Evolutionary conservation across 2,329 filamentous ascomycete genomes (phyloP).

Genomic region (Plectosphaerella cucumerina): DNA sequence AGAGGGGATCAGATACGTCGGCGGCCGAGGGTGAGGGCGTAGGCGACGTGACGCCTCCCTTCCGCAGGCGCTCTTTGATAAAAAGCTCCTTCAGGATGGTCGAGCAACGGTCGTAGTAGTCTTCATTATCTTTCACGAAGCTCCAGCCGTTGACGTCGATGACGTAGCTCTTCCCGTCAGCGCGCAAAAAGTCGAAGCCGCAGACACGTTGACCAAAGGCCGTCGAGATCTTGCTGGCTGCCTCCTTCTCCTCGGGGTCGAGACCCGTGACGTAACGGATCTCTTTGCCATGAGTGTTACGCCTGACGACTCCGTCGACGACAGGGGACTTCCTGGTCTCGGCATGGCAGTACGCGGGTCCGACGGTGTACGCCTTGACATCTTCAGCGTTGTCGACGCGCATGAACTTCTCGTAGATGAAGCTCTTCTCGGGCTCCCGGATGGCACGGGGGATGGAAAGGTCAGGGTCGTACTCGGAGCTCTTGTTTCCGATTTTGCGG

Average conservation of each 20-base stretch:
- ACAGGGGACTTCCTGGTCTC: constrained; percentile 97
- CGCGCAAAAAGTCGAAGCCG: constrained; percentile 89
- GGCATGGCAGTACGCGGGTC: constrained; percentile 87
- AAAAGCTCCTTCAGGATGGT: constrained; percentile 86
- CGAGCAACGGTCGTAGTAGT: constrained; percentile 92
- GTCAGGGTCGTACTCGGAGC: constrained; percentile 83
- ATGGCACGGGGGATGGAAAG: constrained; percentile 76
- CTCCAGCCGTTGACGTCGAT: constrained; percentile 99
- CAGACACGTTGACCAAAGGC: constrained; percentile 94
- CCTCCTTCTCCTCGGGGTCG: constrained; percentile 72
- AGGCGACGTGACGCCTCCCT: constrained; percentile 55
- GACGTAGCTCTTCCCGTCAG: constrained; percentile 86
- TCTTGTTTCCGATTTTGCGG: constrained; percentile 98
- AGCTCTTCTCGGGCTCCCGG: constrained; percentile 76
- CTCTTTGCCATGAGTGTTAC: constrained; percentile 97
- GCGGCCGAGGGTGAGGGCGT: constrained; percentile 43
- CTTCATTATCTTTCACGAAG: constrained; percentile 98
- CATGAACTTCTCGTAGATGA: constrained; percentile 96
- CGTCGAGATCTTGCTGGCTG: constrained; percentile 84
- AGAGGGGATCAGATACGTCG: constrained; percentile 31
- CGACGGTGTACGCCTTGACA: constrained; percentile 97
- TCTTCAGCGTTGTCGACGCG: constrained; percentile 96
- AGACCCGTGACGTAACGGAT: constrained; percentile 90
- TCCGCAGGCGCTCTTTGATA: constrained; percentile 68
- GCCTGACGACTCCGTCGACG: constrained; percentile 90